Conservation (phyloP, 1,284 basidiomycete species). For the Clitocybe nebularis region DNA sequence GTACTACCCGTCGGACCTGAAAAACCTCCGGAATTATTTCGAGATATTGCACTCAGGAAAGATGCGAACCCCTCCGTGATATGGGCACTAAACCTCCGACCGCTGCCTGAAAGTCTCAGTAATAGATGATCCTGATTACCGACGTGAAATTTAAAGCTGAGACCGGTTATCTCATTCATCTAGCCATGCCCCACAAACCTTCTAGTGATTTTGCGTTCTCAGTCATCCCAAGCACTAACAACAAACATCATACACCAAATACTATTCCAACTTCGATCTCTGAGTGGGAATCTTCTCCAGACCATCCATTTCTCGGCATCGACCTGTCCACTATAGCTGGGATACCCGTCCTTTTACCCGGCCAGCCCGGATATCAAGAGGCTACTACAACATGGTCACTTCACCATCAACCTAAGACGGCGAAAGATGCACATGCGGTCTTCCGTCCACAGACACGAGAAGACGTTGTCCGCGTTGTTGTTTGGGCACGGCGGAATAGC, state of each 20-base stretch:
- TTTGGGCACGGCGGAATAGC: background rate
- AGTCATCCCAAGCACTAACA: background rate
- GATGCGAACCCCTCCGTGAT: no score
- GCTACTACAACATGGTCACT: conserved; percentile 1
- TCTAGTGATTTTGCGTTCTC: background rate
- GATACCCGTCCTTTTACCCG: conserved; percentile 2
- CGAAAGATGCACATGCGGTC: background rate
- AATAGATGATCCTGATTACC: no score
- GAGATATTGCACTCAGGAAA: no score
- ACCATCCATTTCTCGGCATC: background rate
- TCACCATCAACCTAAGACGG: conserved; percentile 1
- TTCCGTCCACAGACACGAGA: background rate
- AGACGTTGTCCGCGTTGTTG: background rate
- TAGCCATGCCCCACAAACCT: no score
- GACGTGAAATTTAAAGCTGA: no score
- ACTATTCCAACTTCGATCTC: background rate
- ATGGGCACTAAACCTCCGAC: no score
- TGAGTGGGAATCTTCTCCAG: background rate
- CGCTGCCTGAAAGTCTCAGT: no score
- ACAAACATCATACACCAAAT: no score
- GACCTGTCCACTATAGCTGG: background rate
- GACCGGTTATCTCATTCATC: no score
- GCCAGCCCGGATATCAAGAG: background rate
- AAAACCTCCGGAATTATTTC: no score
- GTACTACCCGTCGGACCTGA: no score